Conservation (phyloP, 495 filamentous ascomycete species). For the Aspergillus funiculosus region DNA sequence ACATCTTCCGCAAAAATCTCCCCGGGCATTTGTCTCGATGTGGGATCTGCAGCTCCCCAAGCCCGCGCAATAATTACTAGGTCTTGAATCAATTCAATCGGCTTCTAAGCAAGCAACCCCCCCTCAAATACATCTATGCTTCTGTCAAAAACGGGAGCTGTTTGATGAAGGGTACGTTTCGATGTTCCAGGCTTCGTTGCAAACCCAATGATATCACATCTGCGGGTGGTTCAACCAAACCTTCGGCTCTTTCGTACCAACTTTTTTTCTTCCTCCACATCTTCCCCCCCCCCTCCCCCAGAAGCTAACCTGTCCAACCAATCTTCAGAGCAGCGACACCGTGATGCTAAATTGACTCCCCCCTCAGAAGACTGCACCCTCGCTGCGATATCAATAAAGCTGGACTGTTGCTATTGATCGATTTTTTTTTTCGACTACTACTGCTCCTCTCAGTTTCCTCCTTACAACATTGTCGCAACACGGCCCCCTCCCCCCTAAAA, state of each 20-base stretch:
- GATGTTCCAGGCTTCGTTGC: slow-evolving; percentile 5
- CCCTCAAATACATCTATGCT: background rate
- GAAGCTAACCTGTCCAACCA: slow-evolving; percentile 18
- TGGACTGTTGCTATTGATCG: slow-evolving; percentile 8
- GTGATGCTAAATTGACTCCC: slow-evolving; percentile 18
- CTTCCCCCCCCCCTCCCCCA: slow-evolving; percentile 12
- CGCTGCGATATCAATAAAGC: slow-evolving; percentile 8
- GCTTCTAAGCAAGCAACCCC: slow-evolving; percentile 7
- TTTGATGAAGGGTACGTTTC: background rate
- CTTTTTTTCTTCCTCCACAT: slow-evolving; percentile 8
- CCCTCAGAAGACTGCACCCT: slow-evolving; percentile 17
- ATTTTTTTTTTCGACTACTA: slow-evolving; percentile 8
- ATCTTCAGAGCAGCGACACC: slow-evolving; percentile 13
- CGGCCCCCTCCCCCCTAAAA: slow-evolving; percentile 10
- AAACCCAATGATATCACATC: slow-evolving; percentile 18
- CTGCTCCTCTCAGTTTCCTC: slow-evolving; percentile 17
- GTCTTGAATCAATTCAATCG: slow-evolving; percentile 6
- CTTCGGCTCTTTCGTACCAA: slow-evolving; percentile 15
- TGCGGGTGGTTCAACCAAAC: slow-evolving; percentile 18
- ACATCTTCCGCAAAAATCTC: slow-evolving; percentile 8
- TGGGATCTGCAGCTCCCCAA: slow-evolving; percentile 17
- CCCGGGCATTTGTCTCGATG: slow-evolving; percentile 12
- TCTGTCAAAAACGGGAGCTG: slow-evolving; percentile 17
- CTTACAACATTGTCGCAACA: too few species aligned
- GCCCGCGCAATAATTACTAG: slow-evolving; percentile 11